phyloP scores from a whole-genome alignment of 768 basidiomycete species.

The Tylopilus sp. region DNA sequence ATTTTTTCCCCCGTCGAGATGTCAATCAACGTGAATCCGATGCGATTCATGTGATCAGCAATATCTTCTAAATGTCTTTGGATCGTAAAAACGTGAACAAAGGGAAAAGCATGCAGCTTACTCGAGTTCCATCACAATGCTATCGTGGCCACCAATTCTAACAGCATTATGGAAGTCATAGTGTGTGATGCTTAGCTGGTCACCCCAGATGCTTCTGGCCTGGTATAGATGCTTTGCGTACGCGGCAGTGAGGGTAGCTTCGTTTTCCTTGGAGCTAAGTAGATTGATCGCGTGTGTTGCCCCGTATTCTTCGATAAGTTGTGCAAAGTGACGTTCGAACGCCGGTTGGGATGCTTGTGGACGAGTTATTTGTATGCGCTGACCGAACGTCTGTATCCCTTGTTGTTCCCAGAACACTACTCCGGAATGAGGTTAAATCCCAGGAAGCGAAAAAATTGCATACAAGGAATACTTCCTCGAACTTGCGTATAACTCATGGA shows the following conservation, averaged over 20 bases:
- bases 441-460: conserved; percentile 28
- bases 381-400: conserved; percentile 91
- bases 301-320: conserved; percentile 83
- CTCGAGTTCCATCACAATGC: conserved; percentile 71
- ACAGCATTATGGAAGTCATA: conserved; percentile 94
- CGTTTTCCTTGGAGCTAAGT: conserved; percentile 89
- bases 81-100: conserved; percentile 5
- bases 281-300: conserved; percentile 87
- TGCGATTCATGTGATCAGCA: conserved; percentile 64
- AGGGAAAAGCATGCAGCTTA: conserved; percentile 24
- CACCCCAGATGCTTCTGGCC: conserved; percentile 58
- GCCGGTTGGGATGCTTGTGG: conserved; percentile 96
- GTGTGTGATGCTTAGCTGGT: conserved; percentile 75
- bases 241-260: conserved; percentile 75
- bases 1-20: conserved; percentile 62
- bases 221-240: conserved; percentile 79
- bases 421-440: conserved; percentile 10
- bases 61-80: conserved; percentile 61
- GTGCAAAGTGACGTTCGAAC: conserved; percentile 90
- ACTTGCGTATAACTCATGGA: conserved; percentile 93
- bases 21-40: conserved; percentile 85
- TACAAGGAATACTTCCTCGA: conserved; percentile 92
- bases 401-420: conserved; percentile 99
- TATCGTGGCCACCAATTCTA: conserved; percentile 81
- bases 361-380: conserved; percentile 90